Base-by-base conservation (phyloP, 148 eudicot genomes). In the Talinum fruticosum region DNA sequence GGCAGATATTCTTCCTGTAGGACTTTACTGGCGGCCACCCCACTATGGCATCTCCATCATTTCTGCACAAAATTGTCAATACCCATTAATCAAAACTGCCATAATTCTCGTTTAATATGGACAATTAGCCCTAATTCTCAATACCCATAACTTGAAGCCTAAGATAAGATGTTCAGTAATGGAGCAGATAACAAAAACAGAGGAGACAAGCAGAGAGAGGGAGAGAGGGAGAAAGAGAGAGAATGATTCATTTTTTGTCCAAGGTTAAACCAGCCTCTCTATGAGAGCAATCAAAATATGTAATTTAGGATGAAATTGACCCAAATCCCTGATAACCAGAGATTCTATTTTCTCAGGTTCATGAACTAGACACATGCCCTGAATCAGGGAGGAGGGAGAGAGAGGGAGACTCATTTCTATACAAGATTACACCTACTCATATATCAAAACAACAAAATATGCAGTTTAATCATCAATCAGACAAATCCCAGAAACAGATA, bases 21-120 rank as follows among this genome's bases (percentile, higher is more conserved):
- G 84, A 75, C 12, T 84, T 88, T 33, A 92, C 83, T 10, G 97
- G 97, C 73, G 97, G 97, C 97, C 97, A 92, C 36, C 97, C 97
- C 34, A 90, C 88, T 26, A 86, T 73, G 28, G 77, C 83, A 30
- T 82, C 74, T 38, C 80, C 80, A 51, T 83, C 84, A 76, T 74
- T 82, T 69, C 85, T 82, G 57, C 72, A 72, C 30, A 59, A 37
- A 66, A 45, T 35, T 6, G 18, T 13, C 61, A 67, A 44, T 37
- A 67, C 54, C 38, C 78, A 53, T 36, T 67, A 2, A 15, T 38
- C 19, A 41, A n/a, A 70, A 34, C 18, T 10, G 18, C 35, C 51
- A 18, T 19, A 79, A 76, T 59, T 59, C 44, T 34, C 41, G 21
- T 51, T 38, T 12, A 18, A 21, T 74, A 34, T 28, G 12, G 2